phyloP scores from a whole-genome alignment of 2,329 filamentous ascomycete species.

The Lachnellula occidentalis region DNA sequence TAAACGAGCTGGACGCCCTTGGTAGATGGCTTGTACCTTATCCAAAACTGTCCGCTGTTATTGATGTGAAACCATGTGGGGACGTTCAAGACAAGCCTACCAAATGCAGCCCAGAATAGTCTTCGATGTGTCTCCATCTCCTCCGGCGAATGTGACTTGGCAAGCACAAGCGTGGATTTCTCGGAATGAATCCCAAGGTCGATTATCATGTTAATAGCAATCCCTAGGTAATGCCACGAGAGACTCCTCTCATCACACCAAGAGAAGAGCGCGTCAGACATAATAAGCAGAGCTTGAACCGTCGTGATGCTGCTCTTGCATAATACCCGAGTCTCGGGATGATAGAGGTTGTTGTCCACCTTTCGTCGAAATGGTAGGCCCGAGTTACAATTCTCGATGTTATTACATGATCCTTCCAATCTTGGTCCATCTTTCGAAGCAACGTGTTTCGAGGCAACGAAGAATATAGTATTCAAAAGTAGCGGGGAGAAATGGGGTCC shows the following conservation, averaged over 20 bases:
- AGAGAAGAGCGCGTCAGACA: conserved; percentile 46
- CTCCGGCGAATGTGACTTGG: conserved; percentile 8
- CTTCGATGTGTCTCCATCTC: conserved; percentile 30
- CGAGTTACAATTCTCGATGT: conserved; percentile 17
- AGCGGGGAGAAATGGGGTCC: conserved; percentile 36
- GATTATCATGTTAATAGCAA: conserved; percentile 50
- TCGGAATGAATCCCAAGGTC: conserved; percentile 50
- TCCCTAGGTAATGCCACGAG: conserved; percentile 53
- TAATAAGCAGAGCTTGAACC: conserved; percentile 47
- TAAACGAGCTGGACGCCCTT: conserved; percentile 45
- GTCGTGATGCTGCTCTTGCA: conserved; percentile 48
- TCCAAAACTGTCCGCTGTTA: conserved; percentile 32
- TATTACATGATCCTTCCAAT: conserved; percentile 19
- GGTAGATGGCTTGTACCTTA: conserved; percentile 50
- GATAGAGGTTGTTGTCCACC: conserved; percentile 39
- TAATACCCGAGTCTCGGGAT: conserved; percentile 40
- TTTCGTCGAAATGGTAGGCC: conserved; percentile 29
- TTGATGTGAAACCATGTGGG: background rate
- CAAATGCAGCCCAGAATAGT: conserved; percentile 33
- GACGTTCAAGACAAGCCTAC: background rate
- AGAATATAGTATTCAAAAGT: conserved; percentile 35
- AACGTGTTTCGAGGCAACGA: conserved; percentile 28
- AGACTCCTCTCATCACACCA: conserved; percentile 45
- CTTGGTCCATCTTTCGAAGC: conserved; percentile 3
- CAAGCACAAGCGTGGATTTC: conserved; percentile 16